Conservation (phyloP, 805 yeast species). For the Lipomyces kockii region DNA sequence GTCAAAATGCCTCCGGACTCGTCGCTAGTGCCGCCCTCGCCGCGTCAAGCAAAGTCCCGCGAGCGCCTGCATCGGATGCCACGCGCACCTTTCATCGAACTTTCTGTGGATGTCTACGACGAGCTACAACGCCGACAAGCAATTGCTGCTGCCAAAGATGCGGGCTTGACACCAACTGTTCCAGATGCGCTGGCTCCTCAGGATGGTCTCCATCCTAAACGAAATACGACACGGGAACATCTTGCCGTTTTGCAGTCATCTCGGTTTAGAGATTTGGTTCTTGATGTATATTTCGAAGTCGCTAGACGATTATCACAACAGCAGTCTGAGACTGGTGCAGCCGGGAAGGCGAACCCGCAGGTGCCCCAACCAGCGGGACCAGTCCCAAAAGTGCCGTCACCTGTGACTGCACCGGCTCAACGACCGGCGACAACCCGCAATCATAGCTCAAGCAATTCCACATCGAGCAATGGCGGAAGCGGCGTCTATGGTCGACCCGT, state of each 20-base stretch:
- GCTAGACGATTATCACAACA: conserved; percentile 65
- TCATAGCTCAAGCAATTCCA: neutral
- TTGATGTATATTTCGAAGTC: conserved; percentile 85
- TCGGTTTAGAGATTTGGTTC: conserved; percentile 86
- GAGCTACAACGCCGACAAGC: conserved; percentile 80
- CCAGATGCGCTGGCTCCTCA: conserved; percentile 68
- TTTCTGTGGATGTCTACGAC: conserved; percentile 93
- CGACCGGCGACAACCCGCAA: neutral
- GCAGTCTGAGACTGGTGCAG: neutral
- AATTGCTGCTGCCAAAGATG: conserved; percentile 21
- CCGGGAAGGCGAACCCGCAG: neutral
- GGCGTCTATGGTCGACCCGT: conserved; percentile 10
- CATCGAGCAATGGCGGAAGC: neutral
- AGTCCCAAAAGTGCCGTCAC: neutral
- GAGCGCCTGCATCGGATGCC: conserved; percentile 83
- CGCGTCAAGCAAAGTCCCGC: conserved; percentile 61
- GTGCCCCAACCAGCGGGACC: neutral
- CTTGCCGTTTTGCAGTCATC: conserved; percentile 79
- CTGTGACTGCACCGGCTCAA: neutral
- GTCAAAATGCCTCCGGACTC: conserved; percentile 19
- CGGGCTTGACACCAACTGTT: conserved; percentile 50
- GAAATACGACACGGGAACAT: conserved; percentile 94
- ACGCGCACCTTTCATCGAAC: conserved; percentile 75
- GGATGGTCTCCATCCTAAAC: conserved; percentile 80
- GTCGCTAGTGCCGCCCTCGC: conserved; percentile 24